Conservation (phyloP, 2,329 filamentous ascomycete genomes). For the Geoglossum cookeanum region DNA sequence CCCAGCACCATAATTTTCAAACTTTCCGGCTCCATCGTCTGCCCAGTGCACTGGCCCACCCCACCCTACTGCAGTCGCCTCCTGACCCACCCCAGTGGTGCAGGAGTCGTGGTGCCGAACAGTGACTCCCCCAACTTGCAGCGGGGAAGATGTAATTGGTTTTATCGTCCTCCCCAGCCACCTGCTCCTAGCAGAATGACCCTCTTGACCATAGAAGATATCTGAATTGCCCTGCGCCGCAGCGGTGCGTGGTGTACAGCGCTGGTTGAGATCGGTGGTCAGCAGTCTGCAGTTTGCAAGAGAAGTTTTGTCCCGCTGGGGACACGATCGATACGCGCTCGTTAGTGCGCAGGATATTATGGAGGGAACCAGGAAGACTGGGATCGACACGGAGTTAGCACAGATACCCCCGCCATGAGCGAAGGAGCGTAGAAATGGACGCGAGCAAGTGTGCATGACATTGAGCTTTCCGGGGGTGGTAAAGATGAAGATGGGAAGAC, state of each 20-base stretch:
- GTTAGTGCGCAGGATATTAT: not conserved
- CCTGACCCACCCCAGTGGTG: not conserved
- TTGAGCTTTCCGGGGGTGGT: not conserved
- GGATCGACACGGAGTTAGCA: not conserved
- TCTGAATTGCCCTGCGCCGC: not conserved
- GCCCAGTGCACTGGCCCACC: not conserved
- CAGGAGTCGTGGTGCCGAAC: not conserved
- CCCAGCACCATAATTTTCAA: constrained; percentile 1
- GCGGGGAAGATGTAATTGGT: constrained; percentile 7
- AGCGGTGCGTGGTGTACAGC: not conserved
- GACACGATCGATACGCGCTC: not conserved
- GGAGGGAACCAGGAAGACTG: not conserved
- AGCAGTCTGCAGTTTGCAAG: not conserved
- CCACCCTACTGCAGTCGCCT: not conserved
- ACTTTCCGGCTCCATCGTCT: not conserved
- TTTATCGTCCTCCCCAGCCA: too few species aligned
- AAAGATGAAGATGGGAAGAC: too few species aligned
- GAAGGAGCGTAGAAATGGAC: not conserved
- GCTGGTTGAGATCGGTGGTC: not conserved
- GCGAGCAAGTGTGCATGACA: not conserved
- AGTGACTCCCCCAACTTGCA: too few species aligned
- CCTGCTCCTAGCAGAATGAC: not conserved
- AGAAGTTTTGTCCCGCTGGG: not conserved
- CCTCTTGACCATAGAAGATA: too few species aligned
- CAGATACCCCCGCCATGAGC: not conserved